Base-by-base conservation (phyloP, 1,139 yeast genomes). In the Kluyveromyces marxianus region DNA sequence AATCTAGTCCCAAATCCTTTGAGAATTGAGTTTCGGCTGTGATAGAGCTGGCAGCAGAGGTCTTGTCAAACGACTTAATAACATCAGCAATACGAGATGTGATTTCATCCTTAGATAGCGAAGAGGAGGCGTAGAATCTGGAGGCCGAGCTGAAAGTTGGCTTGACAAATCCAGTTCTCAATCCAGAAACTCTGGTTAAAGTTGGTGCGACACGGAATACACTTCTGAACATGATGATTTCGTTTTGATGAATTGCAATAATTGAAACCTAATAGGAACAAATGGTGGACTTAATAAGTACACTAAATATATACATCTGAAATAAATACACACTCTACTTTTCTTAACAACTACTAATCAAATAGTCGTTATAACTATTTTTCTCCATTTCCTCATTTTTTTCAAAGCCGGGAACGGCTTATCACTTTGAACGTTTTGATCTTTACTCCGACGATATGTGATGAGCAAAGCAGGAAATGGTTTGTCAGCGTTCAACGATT, bases 1-100 rank as follows among this genome's bases (percentile, higher is more conserved):
- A 81, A 62, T 81, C 87, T 55, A 81, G 69, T n/a, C 83, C 83
- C 61, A 81, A 71, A 59, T 81, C 87, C 48, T 62, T 58, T 43
- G 59, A 56, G 46, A 66, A 60, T 33, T 57, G 54, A 25, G 69
- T 62, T 36, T 61, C 60, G 14, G 56, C 50, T 4, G 60, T 53
- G 35, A 68, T 55, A 7, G 58, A 51, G 25, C 54, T 49, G 24
- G 58, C 50, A 34, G 60, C 60, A 5, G 56, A 48, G 35, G 54
- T 56, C 49, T 58, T 58, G 51, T 55, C 60, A 43, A 61, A 62
- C 0, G 64, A 53, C 47, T 57, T 59, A 43, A 62, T 55, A 27
- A 62, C 66, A 44, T 61, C 62, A 21, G 53, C 48, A 7, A 60
- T 52, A 48, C 64, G 58, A 29, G 50, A 28, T 29, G 50, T 41